A percentile compares a stretch with the other conserved stretches of the same genome.
phyloP scores from a whole-genome alignment of 345 rosid genomes.

The Gossypium sturtianum region DNA sequence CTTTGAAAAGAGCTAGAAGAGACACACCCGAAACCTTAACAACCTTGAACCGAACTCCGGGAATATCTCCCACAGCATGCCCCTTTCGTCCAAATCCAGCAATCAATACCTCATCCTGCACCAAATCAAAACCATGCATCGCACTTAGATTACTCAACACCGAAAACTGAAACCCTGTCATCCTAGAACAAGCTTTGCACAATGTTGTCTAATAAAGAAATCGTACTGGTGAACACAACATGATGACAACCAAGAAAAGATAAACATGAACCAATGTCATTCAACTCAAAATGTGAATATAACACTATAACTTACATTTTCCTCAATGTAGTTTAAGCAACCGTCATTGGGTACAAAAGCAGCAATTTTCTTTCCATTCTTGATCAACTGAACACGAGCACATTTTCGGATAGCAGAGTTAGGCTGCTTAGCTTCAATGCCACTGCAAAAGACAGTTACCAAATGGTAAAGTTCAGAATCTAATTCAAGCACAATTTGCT shows the following conservation, averaged over 20 bases:
- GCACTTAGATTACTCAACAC: neutral
- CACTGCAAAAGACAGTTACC: slow-evolving; percentile 35
- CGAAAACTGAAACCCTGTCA: neutral
- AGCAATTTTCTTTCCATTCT: slow-evolving; percentile 95
- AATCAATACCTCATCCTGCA: slow-evolving; percentile 69
- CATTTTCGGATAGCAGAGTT: slow-evolving; percentile 96
- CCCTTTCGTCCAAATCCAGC: slow-evolving; percentile 88
- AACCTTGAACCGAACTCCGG: slow-evolving; percentile 84
- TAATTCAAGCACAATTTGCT: neutral
- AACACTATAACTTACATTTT: slow-evolving; percentile 46
- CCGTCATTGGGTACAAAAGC: slow-evolving; percentile 97
- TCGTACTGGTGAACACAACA: neutral
- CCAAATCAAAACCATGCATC: neutral
- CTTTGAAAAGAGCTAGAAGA: slow-evolving; percentile 69
- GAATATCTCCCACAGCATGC: slow-evolving; percentile 84
- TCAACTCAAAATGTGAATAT: neutral
- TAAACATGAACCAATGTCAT: neutral
- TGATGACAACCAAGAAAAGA: neutral
- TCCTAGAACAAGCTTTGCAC: neutral
- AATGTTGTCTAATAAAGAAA: neutral
- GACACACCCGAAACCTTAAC: slow-evolving; percentile 82
- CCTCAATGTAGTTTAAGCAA: slow-evolving; percentile 92
- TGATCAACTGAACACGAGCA: slow-evolving; percentile 89
- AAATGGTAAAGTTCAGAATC: neutral
- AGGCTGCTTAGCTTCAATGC: slow-evolving; percentile 97